Evolutionary conservation across 805 yeast genomes (phyloP), one percentile per base, ranked within the genome.

Genomic region (Cyberlindnera veronae): DNA sequence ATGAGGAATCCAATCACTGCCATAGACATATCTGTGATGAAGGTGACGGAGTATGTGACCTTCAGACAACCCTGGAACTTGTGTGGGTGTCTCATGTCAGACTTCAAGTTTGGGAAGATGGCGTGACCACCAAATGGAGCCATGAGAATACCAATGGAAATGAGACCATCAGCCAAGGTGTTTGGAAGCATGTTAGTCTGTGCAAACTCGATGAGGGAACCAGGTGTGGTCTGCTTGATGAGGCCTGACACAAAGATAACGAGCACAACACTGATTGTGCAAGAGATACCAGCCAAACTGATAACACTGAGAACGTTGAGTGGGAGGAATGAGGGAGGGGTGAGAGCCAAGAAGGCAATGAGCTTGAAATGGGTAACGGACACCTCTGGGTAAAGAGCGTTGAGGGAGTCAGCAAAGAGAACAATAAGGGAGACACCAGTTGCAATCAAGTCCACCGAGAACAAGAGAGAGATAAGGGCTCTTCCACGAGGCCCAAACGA

Each of bases 81-180:
- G 22, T 66, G 57, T 6, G 88, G 88, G 40, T 74, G 80, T 53
- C 79, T 71, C 84, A 84, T 84, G 57, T 84, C 93, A 29, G 74
- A 65, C 57, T 77, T 79, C 32, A 84, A 63, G 51, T 81, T 85
- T 2, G 91, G 91, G 49, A 82, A 82, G 6, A 84, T 81, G 1
- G 88, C 86, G 57, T 84, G 91, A 3, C 93, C 93, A 41, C 91
- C 91, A 78, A 86, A 84, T 11, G 89, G 88, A 4, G 90, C 88
- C 71, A 84, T 74, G 43, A 79, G 70, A 21, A 84, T 69, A 2
- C 91, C 91, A 41, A 81, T 62, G 8, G 83, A 71, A 33, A 83
- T 66, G 34, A 84, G 69, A 23, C 78, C 67, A 45, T 74, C 77
- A 6, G 70, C 60, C 13, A 63, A 52, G 9, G 74, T 66, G 6